phyloP scores from a whole-genome alignment of 306 rosid genomes.

The Echinosophora koreensis region DNA sequence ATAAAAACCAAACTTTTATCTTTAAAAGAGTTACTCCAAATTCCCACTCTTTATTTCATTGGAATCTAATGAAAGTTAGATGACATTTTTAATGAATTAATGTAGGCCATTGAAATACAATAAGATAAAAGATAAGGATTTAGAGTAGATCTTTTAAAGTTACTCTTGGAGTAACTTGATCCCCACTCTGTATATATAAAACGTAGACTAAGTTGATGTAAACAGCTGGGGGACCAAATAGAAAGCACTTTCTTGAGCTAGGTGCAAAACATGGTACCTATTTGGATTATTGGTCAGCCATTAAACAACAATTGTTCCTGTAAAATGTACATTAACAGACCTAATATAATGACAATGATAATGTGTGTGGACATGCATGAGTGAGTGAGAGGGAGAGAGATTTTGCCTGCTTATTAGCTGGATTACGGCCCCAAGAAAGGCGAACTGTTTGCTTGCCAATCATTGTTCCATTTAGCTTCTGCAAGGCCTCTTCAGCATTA shows the following conservation, averaged over 20 bases:
- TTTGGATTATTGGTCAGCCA: constrained; percentile 25
- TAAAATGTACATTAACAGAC: background rate
- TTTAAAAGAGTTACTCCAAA: no score
- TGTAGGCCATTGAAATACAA: no score
- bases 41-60: no score
- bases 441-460: constrained; percentile 96
- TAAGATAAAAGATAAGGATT: no score
- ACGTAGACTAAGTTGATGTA: background rate
- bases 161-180: no score
- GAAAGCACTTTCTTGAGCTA: constrained; percentile 5
- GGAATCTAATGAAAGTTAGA: no score
- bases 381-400: constrained; percentile 22
- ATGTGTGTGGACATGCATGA: background rate
- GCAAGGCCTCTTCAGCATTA: constrained; percentile 94
- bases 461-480: constrained; percentile 81
- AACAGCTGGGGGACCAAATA: constrained; percentile 8
- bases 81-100: no score
- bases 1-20: background rate
- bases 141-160: no score
- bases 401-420: constrained; percentile 93
- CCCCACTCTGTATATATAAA: background rate
- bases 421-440: constrained; percentile 99
- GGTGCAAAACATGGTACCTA: background rate
- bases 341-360: background rate
- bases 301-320: background rate